These are phyloP conservation scores for Amanita phalloides DNA, from an alignment of 768 basidiomycete species.

Conservation along the genomic window DNA sequence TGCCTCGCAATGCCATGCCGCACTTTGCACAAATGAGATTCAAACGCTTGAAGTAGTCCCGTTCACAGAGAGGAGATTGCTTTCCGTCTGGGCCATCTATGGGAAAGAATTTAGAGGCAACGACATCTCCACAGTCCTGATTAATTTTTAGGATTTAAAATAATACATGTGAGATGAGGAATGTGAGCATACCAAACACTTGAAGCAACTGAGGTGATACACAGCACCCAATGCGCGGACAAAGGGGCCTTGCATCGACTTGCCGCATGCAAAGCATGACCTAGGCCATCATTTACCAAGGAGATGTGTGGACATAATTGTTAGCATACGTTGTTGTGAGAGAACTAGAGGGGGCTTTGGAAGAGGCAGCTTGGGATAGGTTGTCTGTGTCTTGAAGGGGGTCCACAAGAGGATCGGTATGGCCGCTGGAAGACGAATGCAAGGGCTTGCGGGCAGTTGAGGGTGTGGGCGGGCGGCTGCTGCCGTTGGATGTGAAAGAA, in stretches of 20 bases:
- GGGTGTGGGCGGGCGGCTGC: slow-evolving; percentile 51
- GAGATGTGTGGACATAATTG: slow-evolving; percentile 13
- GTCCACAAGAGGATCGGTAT: slow-evolving; percentile 38
- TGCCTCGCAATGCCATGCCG: slow-evolving; percentile 85
- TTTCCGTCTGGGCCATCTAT: slow-evolving; percentile 86
- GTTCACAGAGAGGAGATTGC: slow-evolving; percentile 93
- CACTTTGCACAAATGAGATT: slow-evolving; percentile 97
- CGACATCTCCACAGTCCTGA: slow-evolving; percentile 93
- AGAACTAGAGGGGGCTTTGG: slow-evolving; percentile 39
- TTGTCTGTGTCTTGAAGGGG: slow-evolving; percentile 44
- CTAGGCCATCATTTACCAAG: slow-evolving; percentile 23
- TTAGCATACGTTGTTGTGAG: slow-evolving; percentile 48
- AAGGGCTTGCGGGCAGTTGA: slow-evolving; percentile 34
- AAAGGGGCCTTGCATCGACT: slow-evolving; percentile 88
- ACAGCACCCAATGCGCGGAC: slow-evolving; percentile 91
- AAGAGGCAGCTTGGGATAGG: slow-evolving; percentile 26
- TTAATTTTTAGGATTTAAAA: neutral
- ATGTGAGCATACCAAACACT: slow-evolving; percentile 70
- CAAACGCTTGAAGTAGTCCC: slow-evolving; percentile 93
- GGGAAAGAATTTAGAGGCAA: slow-evolving; percentile 98
- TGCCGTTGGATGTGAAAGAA: slow-evolving; percentile 13
- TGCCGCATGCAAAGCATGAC: slow-evolving; percentile 68
- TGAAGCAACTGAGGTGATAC: slow-evolving; percentile 97
- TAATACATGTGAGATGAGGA: neutral
- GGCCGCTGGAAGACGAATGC: slow-evolving; percentile 43